Conservation (phyloP, 768 basidiomycete species). For the Hemileccinum impolitum region DNA sequence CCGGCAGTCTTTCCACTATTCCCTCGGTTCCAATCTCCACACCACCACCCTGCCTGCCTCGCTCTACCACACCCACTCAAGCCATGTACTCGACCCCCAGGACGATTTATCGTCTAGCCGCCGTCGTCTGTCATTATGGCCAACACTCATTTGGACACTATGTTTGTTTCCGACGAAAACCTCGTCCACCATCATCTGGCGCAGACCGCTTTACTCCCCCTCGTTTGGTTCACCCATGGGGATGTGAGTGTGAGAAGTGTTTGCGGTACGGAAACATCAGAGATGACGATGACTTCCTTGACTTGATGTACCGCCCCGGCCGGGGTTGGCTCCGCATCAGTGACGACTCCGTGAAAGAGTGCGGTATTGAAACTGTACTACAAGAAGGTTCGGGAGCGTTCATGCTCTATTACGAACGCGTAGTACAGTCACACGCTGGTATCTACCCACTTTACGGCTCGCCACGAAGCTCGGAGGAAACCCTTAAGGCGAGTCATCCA, state of each 20-base stretch:
- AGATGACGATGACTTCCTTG: conserved; percentile 45
- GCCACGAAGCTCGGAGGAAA: conserved; percentile 60
- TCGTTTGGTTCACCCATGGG: conserved; percentile 39
- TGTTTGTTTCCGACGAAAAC: conserved; percentile 85
- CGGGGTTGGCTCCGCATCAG: conserved; percentile 86
- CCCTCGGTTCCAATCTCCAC: conserved; percentile 72
- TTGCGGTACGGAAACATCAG: conserved; percentile 51
- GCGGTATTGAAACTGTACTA: conserved; percentile 70
- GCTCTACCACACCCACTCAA: conserved; percentile 57
- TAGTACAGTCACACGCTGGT: conserved; percentile 38
- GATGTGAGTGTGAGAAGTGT: conserved; percentile 48
- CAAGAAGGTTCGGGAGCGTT: conserved; percentile 74
- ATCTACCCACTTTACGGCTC: conserved; percentile 32
- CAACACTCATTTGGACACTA: conserved; percentile 94
- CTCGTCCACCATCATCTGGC: conserved; percentile 43
- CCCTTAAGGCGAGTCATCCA: conserved; percentile 49
- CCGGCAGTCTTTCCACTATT: conserved; percentile 66
- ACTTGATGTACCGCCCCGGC: conserved; percentile 39
- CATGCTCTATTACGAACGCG: conserved; percentile 93
- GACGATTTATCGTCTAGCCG: conserved; percentile 80
- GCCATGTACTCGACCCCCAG: conserved; percentile 49
- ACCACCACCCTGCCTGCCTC: conserved; percentile 45
- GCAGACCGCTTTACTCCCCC: conserved; percentile 39
- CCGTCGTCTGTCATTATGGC: conserved; percentile 91
- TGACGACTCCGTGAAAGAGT: conserved; percentile 78